These are phyloP conservation scores for Acacia crassicarpa DNA, from an alignment of 306 rosid species.

Conservation along the genomic window DNA sequence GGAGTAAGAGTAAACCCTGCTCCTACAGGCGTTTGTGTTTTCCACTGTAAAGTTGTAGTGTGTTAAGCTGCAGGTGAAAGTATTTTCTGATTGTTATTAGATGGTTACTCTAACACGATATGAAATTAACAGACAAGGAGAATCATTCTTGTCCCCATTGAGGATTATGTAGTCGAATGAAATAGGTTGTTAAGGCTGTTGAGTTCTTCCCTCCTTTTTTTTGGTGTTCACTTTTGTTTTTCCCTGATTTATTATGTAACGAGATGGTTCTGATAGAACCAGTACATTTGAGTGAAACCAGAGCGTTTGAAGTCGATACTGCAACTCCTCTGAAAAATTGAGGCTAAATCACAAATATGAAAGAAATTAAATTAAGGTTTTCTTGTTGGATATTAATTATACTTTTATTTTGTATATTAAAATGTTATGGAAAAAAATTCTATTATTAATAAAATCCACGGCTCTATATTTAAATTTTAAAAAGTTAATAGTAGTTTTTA, in stretches of 20 bases:
- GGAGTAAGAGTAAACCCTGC: slow-evolving; percentile 32
- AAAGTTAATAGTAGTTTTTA: too few relatives aligned
- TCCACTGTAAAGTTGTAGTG: slow-evolving; percentile 66
- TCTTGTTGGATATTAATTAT: neutral
- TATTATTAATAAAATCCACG: neutral
- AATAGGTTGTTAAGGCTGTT: slow-evolving; percentile 17
- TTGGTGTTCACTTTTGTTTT: neutral
- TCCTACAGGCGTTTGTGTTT: slow-evolving; percentile 34
- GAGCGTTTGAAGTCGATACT: neutral
- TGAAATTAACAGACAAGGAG: slow-evolving; percentile 31
- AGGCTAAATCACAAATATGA: neutral
- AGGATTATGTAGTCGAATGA: slow-evolving; percentile 16
- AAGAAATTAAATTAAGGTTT: neutral
- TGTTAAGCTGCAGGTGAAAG: slow-evolving; percentile 48
- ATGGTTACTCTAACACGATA: slow-evolving; percentile 45
- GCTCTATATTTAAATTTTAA: too few relatives aligned
- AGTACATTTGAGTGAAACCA: neutral
- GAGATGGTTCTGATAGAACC: neutral
- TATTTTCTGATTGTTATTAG: slow-evolving; percentile 39
- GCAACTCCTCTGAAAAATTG: neutral
- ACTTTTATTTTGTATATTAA: too few relatives aligned
- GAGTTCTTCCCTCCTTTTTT: neutral
- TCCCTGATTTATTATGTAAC: neutral
- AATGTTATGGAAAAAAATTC: neutral
- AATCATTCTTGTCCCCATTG: slow-evolving; percentile 33